Evolutionary conservation across 257 asterid species (phyloP).

Genomic region (Fraxinus americana): DNA sequence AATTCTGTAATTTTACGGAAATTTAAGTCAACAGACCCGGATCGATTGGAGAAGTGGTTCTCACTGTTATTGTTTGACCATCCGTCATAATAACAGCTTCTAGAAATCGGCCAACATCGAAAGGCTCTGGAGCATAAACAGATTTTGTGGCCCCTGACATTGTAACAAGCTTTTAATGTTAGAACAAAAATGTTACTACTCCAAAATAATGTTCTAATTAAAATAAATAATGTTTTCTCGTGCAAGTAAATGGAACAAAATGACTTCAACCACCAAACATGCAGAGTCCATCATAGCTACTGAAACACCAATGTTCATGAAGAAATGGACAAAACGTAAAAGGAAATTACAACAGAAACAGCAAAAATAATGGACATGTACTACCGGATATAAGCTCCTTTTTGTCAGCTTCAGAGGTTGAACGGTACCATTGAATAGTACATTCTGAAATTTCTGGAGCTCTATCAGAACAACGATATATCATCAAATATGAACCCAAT

Average conservation of each 20-base stretch:
- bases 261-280: too few relatives aligned
- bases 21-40: slow-evolving; percentile 53
- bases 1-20: background rate
- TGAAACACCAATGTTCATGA: background rate
- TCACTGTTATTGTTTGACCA: slow-evolving; percentile 51
- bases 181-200: background rate
- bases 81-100: slow-evolving; percentile 66
- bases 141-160: slow-evolving; percentile 82
- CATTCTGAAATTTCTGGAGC: slow-evolving; percentile 65
- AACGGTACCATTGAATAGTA: slow-evolving; percentile 79
- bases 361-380: background rate
- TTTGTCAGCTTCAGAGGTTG: slow-evolving; percentile 61
- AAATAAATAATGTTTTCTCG: background rate
- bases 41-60: slow-evolving; percentile 73
- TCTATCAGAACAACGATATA: slow-evolving; percentile 63
- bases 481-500: slow-evolving; percentile 72
- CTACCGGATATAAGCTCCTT: slow-evolving; percentile 86
- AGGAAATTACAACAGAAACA: background rate
- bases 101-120: slow-evolving; percentile 85
- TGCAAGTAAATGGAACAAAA: background rate
- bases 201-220: background rate
- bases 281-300: too few relatives aligned
- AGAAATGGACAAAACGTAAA: background rate
- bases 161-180: slow-evolving; percentile 14
- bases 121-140: slow-evolving; percentile 91